A percentile compares a stretch with the other conserved stretches of the same genome.
Conservation (phyloP, 108 stramenopile genomes). For the Heterococcus sp. region DNA sequence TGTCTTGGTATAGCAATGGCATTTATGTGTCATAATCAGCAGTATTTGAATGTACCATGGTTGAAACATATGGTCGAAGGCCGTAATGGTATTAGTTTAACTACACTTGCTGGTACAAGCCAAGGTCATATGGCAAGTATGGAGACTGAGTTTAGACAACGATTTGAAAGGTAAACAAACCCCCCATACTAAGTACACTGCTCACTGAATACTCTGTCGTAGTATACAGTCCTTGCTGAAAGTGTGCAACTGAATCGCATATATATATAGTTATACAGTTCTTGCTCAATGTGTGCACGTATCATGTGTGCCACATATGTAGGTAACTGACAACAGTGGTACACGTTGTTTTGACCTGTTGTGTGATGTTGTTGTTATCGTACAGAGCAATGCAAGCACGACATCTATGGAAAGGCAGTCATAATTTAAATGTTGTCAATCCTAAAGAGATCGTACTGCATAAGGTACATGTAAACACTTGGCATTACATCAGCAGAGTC, state of each 20-base stretch:
- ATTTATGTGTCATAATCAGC: conserved; percentile 37
- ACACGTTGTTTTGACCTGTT: conserved; percentile 50
- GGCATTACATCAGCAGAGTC: background rate
- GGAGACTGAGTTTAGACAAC: conserved; percentile 68
- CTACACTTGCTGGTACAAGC: conserved; percentile 9
- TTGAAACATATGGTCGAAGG: conserved; percentile 32
- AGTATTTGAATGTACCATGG: conserved; percentile 35
- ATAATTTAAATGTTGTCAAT: conserved; percentile 83
- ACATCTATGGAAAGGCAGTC: conserved; percentile 77
- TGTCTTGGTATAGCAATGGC: conserved; percentile 34
- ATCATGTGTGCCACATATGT: conserved; percentile 11
- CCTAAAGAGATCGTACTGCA: conserved; percentile 92
- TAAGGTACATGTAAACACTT: conserved; percentile 50
- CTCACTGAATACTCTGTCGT: too few species aligned
- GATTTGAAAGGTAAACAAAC: conserved; percentile 50
- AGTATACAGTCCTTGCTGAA: too few species aligned
- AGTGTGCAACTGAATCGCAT: too few species aligned
- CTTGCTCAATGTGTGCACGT: too few species aligned
- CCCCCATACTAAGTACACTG: background rate
- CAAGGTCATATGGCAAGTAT: conserved; percentile 75
- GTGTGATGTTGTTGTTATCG: too few species aligned
- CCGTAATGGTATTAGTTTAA: background rate
- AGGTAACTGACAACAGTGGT: too few species aligned
- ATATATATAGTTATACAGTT: too few species aligned
- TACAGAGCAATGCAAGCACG: conserved; percentile 79